phyloP scores from a whole-genome alignment of 257 asterid species.

The Solanum habrochaites region DNA sequence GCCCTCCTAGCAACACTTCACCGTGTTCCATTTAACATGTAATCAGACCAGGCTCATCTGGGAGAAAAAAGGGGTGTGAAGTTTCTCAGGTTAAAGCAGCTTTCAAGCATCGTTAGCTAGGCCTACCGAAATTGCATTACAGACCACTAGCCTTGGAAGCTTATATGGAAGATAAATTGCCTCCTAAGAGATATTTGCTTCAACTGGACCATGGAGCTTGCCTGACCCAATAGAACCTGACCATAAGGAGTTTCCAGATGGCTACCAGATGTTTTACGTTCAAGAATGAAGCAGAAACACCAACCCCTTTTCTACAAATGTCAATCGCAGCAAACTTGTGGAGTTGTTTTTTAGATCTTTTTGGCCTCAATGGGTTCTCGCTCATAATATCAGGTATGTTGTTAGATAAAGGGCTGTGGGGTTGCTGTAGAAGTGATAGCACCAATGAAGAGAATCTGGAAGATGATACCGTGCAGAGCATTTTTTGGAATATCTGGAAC shows the following conservation, averaged over 20 bases:
- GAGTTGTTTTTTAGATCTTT: not conserved
- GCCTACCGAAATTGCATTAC: not conserved
- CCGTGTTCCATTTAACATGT: not conserved
- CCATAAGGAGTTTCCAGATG: not conserved
- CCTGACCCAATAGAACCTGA: not conserved
- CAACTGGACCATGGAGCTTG: not conserved
- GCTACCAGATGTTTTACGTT: not conserved
- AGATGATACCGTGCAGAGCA: too few species aligned
- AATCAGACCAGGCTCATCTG: not conserved
- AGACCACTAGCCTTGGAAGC: not conserved
- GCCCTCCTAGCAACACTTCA: not conserved
- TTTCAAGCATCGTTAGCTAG: not conserved
- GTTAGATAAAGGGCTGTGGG: too few species aligned
- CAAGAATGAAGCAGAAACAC: not conserved
- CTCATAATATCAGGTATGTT: not conserved
- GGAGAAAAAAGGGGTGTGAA: not conserved
- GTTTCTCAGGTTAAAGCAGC: not conserved
- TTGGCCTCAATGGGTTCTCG: not conserved
- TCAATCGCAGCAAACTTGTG: not conserved
- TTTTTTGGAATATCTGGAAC: too few species aligned
- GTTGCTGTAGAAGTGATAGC: not conserved
- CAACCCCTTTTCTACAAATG: not conserved
- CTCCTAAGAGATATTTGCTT: not conserved
- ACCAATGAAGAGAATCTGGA: not conserved
- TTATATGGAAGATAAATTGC: not conserved